Base-by-base conservation (phyloP, 257 asterid species). In the Solanum pinnatisectum region DNA sequence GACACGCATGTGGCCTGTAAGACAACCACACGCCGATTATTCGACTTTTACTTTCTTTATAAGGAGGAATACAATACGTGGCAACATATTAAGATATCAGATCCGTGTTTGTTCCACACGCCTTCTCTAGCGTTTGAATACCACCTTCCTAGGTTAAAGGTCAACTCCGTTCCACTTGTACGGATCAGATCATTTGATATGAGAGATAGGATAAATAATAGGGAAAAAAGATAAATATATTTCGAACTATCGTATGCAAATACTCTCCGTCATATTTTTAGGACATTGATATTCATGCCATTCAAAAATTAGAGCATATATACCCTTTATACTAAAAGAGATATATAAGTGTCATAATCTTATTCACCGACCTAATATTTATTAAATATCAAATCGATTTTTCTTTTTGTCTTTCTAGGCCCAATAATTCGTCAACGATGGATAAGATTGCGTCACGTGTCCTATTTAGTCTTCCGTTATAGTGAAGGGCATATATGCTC, bases 1-100 rank as follows among this genome's bases (percentile, higher is more conserved):
- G 98, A 95, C 97, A 93, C 95, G 95, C 97, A 92, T 92, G 93
- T 93, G 95, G 90, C 71, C 79, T 85, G 49, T 87, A 86, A 90
- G 92, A 72, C 93, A 88, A 83, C 84, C 86, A 87, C 35, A 25
- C 60, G 89, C 87, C 89, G 91, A 78, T 90, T 92, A 89, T 92
- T 90, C 84, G 81, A 90, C 77, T 89, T 89, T 56, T 22, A 18
- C n/a, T 56, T 20, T 20, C 67, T 56, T 56, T 89, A 71, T 67
- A 88, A 89, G 91, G 88, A 92, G 91, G 88, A 89, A 81, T 33
- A 18, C 85, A 92, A 82, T 95, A 93, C 96, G 98, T 95, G 98
- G 95, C 94, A 77, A 60, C 90, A 91, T 94, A 93, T 83, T 91
- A 90, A 91, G n/a, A 78, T 87, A 88, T 88, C 89, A 92, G 90